Conservation (phyloP, 2,329 filamentous ascomycete species). For the Didymella pomorum region DNA sequence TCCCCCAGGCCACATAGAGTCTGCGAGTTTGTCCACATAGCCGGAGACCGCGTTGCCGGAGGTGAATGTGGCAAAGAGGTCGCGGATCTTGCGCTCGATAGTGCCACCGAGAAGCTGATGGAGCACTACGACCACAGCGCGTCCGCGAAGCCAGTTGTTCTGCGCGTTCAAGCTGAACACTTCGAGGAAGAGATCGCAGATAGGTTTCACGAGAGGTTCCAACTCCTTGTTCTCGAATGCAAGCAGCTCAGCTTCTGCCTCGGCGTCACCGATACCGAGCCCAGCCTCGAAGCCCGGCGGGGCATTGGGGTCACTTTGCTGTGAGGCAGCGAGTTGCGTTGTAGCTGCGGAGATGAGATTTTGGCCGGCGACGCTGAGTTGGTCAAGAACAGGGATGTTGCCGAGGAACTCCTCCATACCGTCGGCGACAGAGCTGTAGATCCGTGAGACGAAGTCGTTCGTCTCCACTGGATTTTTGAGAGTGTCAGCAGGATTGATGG, state of each 20-base stretch:
- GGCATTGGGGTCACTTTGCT: slow-evolving; percentile 18
- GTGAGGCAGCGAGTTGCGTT: slow-evolving; percentile 56
- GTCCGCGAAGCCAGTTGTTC: slow-evolving; percentile 95
- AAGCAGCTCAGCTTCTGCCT: slow-evolving; percentile 92
- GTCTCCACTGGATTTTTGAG: slow-evolving; percentile 66
- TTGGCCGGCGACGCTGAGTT: slow-evolving; percentile 90
- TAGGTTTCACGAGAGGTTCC: slow-evolving; percentile 97
- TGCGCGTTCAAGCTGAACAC: slow-evolving; percentile 93
- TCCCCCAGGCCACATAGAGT: slow-evolving; percentile 83
- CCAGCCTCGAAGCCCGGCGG: slow-evolving; percentile 53
- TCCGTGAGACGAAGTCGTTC: slow-evolving; percentile 85
- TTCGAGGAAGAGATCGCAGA: slow-evolving; percentile 96
- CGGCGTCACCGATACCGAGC: slow-evolving; percentile 63
- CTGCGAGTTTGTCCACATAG: slow-evolving; percentile 77
- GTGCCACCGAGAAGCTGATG: slow-evolving; percentile 96
- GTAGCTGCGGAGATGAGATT: slow-evolving; percentile 82
- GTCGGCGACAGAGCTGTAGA: slow-evolving; percentile 96
- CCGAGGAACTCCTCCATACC: slow-evolving; percentile 98
- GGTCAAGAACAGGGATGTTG: slow-evolving; percentile 93
- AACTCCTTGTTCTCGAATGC: slow-evolving; percentile 84
- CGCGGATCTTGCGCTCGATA: slow-evolving; percentile 92
- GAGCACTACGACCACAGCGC: slow-evolving; percentile 93
- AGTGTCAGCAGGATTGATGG: slow-evolving; percentile 74
- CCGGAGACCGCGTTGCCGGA: slow-evolving; percentile 80
- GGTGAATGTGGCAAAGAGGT: slow-evolving; percentile 76